Evolutionary conservation across 176 grass and related monocot species (phyloP), one percentile per base, ranked within the genome.

Genomic region (Oryza officinalis): DNA sequence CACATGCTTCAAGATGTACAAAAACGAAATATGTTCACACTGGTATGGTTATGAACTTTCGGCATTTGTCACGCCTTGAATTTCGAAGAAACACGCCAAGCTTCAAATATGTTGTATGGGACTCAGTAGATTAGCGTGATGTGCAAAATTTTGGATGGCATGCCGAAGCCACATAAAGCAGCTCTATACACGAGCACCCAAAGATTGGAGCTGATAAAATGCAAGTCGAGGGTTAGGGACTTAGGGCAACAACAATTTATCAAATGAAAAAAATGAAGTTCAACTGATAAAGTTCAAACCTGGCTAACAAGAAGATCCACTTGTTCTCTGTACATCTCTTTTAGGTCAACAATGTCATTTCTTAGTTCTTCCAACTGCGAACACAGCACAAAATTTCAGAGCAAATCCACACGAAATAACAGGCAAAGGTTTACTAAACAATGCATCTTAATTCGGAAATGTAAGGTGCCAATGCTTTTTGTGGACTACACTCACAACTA

Each of bases 271-370:
- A 2, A 49, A 25, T 83, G 10, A 41, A 41, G 10, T 10, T 27
- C 57, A 57, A 40, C 25, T 4, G n/a, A 41, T 68, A 76, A 20
- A 27, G 1, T 83, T 76, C 85, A 84, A 91, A 97, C 97, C 97
- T 92, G 94, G 90, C 94, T 99, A 81, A 99, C 97, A 72, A 99
- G 97, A 81, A 99, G 91, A 96, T 96, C 93, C 35, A 99, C 97
- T 94, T 99, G 97, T 77, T 99, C 97, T 84, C 91, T 86, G 79
- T 99, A 99, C 97, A 99, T 99, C 67, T 99, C 97, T 85, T 99
- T 99, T 26, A 99, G 83, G 88, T 99, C 97, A 76, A 99, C 84
- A 63, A 99, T 96, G 80, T 99, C 97, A 63, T 94, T 94, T 67
- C 93, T 86, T 61, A 99, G 80, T 71, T 99, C 97, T 82, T 99